Evolutionary conservation across 108 stramenopile genomes (phyloP).

Genomic region (Cyclotella cryptica): DNA sequence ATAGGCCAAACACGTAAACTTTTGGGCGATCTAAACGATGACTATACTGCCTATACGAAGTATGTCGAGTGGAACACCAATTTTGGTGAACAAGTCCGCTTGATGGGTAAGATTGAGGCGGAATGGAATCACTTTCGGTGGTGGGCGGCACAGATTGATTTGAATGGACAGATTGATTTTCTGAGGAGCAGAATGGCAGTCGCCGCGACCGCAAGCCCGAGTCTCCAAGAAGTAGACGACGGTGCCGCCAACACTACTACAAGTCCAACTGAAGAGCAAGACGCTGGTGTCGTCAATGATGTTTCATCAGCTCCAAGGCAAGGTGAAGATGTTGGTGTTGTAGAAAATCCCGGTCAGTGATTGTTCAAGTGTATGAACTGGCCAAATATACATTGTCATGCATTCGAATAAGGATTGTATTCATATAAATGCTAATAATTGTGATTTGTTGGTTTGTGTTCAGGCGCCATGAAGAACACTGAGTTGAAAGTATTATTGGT

Average conservation of each 20-base stretch:
- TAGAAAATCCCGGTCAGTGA: conserved; percentile 17
- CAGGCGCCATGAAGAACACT: not conserved
- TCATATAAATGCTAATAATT: not conserved
- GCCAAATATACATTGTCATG: not conserved
- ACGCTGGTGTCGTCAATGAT: not conserved
- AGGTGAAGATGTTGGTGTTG: not conserved
- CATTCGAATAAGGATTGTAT: not conserved
- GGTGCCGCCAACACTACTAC: not conserved
- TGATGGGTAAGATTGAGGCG: conserved; percentile 16
- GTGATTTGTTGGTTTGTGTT: not conserved
- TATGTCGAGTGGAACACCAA: conserved; percentile 48
- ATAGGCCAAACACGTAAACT: conserved; percentile 32
- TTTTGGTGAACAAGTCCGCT: conserved; percentile 29
- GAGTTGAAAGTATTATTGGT: not conserved
- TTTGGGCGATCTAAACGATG: conserved; percentile 55
- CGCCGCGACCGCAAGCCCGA: not conserved
- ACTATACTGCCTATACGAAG: conserved; percentile 39
- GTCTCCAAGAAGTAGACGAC: conserved; percentile 1
- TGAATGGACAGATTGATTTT: conserved; percentile 35
- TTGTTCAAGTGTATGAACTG: not conserved
- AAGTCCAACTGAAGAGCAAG: not conserved
- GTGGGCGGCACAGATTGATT: conserved; percentile 49
- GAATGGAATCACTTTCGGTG: conserved; percentile 41
- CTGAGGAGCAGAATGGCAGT: conserved; percentile 26
- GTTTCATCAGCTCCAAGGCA: not conserved